A percentile compares a stretch with the other conserved stretches of the same genome.
Conservation (phyloP, 2,329 filamentous ascomycete species). For the Fusarium sp. region DNA sequence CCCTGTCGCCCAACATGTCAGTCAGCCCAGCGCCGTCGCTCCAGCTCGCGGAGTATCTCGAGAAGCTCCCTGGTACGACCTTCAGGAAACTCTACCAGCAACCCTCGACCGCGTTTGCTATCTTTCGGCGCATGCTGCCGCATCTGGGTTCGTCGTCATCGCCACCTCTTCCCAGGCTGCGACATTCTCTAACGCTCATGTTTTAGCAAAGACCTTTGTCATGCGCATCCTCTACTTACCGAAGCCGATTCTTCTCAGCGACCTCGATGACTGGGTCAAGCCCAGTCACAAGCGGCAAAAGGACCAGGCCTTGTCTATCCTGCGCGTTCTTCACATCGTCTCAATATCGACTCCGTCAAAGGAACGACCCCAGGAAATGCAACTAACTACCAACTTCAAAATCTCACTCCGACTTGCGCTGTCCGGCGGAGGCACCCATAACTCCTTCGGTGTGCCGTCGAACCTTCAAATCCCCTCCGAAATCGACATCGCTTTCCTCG, state of each 20-base stretch:
- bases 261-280: constrained; percentile 89
- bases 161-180: neutral
- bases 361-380: constrained; percentile 77
- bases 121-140: constrained; percentile 97
- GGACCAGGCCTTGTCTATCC: constrained; percentile 84
- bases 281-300: constrained; percentile 74
- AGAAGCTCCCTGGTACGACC: constrained; percentile 88
- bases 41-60: constrained; percentile 88
- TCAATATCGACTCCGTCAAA: constrained; percentile 72
- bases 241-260: constrained; percentile 79
- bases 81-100: constrained; percentile 95
- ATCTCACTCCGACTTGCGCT: constrained; percentile 87
- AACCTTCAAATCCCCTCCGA: constrained; percentile 71
- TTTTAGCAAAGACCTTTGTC: constrained; percentile 88
- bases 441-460: constrained; percentile 92
- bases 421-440: constrained; percentile 85
- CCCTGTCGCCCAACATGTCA: constrained; percentile 59
- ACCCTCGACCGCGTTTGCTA: constrained; percentile 93
- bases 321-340: constrained; percentile 89
- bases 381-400: constrained; percentile 85
- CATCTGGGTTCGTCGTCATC: constrained; percentile 75
- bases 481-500: constrained; percentile 79
- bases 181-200: constrained; percentile 12
- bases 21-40: constrained; percentile 63
- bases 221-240: constrained; percentile 96